phyloP scores from a whole-genome alignment of 768 basidiomycete species.

The Dictyophora rubrovolvata region DNA sequence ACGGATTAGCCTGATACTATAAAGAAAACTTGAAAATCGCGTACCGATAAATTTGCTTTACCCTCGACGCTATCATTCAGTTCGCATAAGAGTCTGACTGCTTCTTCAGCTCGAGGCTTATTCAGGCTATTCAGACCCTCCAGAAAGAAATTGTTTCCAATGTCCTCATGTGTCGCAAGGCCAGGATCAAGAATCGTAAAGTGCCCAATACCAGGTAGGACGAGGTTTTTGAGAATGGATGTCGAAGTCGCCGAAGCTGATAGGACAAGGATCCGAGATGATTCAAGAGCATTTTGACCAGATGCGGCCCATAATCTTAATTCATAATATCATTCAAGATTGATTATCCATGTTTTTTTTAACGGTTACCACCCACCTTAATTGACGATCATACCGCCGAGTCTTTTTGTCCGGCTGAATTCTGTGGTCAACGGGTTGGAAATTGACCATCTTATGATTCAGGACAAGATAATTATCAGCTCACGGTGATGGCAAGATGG shows the following conservation, averaged over 20 bases:
- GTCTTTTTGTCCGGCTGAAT: slow-evolving; percentile 77
- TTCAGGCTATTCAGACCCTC: slow-evolving; percentile 68
- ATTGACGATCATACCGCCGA: slow-evolving; percentile 88
- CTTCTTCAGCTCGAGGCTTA: slow-evolving; percentile 68
- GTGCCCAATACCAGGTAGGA: slow-evolving; percentile 91
- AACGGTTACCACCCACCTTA: slow-evolving; percentile 45
- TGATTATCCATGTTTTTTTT: not conserved
- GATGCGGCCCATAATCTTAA: slow-evolving; percentile 83
- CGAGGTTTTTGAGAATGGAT: slow-evolving; percentile 90
- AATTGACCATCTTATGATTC: slow-evolving; percentile 4
- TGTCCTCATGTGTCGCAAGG: slow-evolving; percentile 57
- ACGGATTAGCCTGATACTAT: not conserved
- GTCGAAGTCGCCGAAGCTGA: slow-evolving; percentile 77
- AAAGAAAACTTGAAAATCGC: slow-evolving; percentile 6
- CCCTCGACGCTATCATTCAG: slow-evolving; percentile 85
- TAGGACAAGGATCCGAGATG: slow-evolving; percentile 70
- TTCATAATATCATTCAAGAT: not conserved
- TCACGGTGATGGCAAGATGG: slow-evolving; percentile 23
- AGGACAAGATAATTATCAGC: slow-evolving; percentile 12
- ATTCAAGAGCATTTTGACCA: slow-evolving; percentile 84
- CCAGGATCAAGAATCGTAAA: slow-evolving; percentile 81
- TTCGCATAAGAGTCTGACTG: slow-evolving; percentile 65
- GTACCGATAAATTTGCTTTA: slow-evolving; percentile 41
- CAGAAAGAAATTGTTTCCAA: slow-evolving; percentile 96
- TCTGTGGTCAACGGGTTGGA: slow-evolving; percentile 21